Evolutionary conservation across 257 asterid genomes (phyloP).

Genomic region (Nicotiana tabacum): DNA sequence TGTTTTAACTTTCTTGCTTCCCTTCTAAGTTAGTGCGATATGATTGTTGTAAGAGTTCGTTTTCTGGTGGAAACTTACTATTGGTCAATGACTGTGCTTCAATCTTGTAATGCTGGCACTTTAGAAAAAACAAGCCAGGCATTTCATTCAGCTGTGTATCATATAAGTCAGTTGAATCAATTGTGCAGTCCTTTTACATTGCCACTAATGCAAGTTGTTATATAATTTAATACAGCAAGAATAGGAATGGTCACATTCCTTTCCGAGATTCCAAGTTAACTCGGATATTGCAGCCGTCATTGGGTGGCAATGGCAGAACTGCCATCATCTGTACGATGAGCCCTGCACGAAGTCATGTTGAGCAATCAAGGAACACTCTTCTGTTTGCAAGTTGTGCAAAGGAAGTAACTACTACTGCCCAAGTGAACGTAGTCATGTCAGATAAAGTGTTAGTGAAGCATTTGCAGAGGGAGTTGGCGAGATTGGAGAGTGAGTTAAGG

Average conservation of each 20-base stretch:
- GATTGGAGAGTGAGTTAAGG: constrained; percentile 69
- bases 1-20: background rate
- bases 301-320: constrained; percentile 87
- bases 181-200: background rate
- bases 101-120: background rate
- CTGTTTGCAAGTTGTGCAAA: constrained; percentile 95
- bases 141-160: background rate
- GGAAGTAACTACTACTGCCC: constrained; percentile 84
- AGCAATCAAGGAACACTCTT: constrained; percentile 97
- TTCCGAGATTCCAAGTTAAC: constrained; percentile 95
- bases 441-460: constrained; percentile 86
- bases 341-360: constrained; percentile 85
- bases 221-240: constrained; percentile 53
- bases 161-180: background rate
- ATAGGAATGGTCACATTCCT: constrained; percentile 78
- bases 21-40: background rate
- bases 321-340: constrained; percentile 94
- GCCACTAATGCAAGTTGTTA: constrained; percentile 5
- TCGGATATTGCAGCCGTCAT: constrained; percentile 78
- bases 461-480: constrained; percentile 67
- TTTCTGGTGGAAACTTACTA: background rate
- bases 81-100: too few species aligned
- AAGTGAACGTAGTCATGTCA: constrained; percentile 80
- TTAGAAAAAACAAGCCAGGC: background rate
- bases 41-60: background rate